Evolutionary conservation across 768 basidiomycete genomes (phyloP), one percentile per base, ranked within the genome.

Genomic region (Peribolospora kevripleyi): DNA sequence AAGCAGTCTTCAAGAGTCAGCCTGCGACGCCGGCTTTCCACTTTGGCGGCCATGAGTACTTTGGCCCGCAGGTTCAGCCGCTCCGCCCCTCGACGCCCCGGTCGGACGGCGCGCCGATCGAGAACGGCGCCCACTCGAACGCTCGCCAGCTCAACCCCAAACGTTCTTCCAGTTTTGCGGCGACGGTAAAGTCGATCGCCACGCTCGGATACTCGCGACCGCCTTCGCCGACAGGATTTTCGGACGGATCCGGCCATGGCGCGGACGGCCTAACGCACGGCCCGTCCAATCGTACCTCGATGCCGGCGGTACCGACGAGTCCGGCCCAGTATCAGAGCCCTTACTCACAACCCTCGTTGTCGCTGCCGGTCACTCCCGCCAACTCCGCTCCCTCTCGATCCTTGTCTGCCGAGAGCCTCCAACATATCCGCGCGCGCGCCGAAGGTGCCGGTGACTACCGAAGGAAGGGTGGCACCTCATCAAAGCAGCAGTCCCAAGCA

Each of bases 11-110:
- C 25, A 25, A 25, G 25, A 42, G 51, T 8, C 49, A 11, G 25
- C 45, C 42, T 36, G n/a, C 56, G 8, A 51, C 48, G 41, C 50
- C 52, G 0, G 7, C n/a, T 10, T 52, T 7, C 36, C 60, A 74
- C 78, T 0, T 70, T 81, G 13, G 75, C 78, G 3, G 73, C 78
- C 9, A 78, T 80, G 5, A 70, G 14, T 13, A 43, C 52, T 6
- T 43, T 54, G n/a, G 37, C 75, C 7, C 79, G 74, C 65, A 84
- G 81, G 4, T 65, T 86, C 39, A 74, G 77, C 53, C 77, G 84
- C 7, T 84, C 84, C 0, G 80, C 82, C 4, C 82, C 83, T 64
- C 50, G 50, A 50, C 2, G 56, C 56, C 3, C 50, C 55, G 4
- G 55, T 61, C 14, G 59, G 55, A 0, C 59, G 54, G 57, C 43